Conservation (phyloP, 2,329 filamentous ascomycete genomes). For the Pseudogymnoascus sp. region DNA sequence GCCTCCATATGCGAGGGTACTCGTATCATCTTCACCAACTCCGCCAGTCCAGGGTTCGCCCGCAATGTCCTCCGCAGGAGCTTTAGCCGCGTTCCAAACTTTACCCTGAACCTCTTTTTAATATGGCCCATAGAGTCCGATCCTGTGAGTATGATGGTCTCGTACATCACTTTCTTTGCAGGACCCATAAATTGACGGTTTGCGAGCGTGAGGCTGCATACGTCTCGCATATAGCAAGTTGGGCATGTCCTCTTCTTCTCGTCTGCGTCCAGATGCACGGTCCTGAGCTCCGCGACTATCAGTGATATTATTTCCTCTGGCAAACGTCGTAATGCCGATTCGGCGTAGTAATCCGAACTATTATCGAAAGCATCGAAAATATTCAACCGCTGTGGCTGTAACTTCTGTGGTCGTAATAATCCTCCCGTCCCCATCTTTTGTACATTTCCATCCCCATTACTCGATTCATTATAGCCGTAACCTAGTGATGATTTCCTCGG, state of each 20-base stretch:
- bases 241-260: conserved; percentile 42
- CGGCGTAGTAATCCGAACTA: background rate
- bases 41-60: conserved; percentile 44
- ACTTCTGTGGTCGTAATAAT: background rate
- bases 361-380: conserved; percentile 3
- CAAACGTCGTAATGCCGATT: conserved; percentile 23
- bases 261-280: conserved; percentile 38
- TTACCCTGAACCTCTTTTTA: conserved; percentile 50
- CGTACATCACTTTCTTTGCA: conserved; percentile 32
- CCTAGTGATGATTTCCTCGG: background rate
- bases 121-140: conserved; percentile 42
- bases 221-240: conserved; percentile 58
- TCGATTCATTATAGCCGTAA: background rate
- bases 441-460: background rate
- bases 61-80: conserved; percentile 52
- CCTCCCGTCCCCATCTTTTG: background rate
- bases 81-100: conserved; percentile 44
- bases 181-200: background rate
- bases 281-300: conserved; percentile 46
- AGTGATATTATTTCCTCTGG: conserved; percentile 52
- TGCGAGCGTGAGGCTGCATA: conserved; percentile 40
- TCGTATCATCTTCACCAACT: conserved; percentile 49
- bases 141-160: conserved; percentile 51
- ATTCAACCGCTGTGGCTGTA: conserved; percentile 1
- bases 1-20: conserved; percentile 41